phyloP scores from a whole-genome alignment of 129 eudicot species.

The Artemisia annua region DNA sequence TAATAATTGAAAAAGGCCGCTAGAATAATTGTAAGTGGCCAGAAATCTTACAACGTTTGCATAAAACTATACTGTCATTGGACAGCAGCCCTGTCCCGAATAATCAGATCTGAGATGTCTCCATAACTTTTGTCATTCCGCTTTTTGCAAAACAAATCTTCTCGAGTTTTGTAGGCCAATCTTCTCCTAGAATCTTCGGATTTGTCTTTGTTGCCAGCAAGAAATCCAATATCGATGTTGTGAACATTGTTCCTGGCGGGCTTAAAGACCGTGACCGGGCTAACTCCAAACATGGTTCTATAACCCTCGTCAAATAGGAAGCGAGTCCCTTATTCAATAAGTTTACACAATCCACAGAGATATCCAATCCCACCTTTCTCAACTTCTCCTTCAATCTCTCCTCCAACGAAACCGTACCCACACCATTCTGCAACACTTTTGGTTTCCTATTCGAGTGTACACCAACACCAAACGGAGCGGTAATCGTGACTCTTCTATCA shows the following conservation, averaged over 20 bases:
- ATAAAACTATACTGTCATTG: conserved; percentile 41
- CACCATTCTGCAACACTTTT: conserved; percentile 39
- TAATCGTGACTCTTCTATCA: conserved; percentile 69
- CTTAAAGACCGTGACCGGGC: conserved; percentile 44
- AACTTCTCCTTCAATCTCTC: conserved; percentile 62
- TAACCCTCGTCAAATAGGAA: conserved; percentile 51
- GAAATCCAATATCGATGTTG: conserved; percentile 60
- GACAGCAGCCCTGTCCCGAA: conserved; percentile 46
- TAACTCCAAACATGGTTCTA: conserved; percentile 53
- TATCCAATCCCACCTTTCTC: conserved; percentile 46
- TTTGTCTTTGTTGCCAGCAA: conserved; percentile 61
- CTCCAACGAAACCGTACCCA: conserved; percentile 46
- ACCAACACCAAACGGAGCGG: conserved; percentile 70
- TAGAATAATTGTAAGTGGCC: conserved; percentile 41
- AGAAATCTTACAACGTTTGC: conserved; percentile 28
- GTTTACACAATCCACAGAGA: conserved; percentile 61
- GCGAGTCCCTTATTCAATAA: conserved; percentile 61
- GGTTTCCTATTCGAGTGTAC: conserved; percentile 43
- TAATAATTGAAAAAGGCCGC: conserved; percentile 35
- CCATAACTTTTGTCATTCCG: conserved; percentile 47
- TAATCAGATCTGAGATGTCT: conserved; percentile 58
- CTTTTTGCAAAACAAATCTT: conserved; percentile 11
- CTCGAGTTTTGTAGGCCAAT: conserved; percentile 51
- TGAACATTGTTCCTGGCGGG: conserved; percentile 16
- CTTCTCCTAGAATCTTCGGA: conserved; percentile 68